Evolutionary conservation across 495 filamentous ascomycete genomes (phyloP), one percentile per base, ranked within the genome.

Genomic region (Hypoxylon lenormandii): DNA sequence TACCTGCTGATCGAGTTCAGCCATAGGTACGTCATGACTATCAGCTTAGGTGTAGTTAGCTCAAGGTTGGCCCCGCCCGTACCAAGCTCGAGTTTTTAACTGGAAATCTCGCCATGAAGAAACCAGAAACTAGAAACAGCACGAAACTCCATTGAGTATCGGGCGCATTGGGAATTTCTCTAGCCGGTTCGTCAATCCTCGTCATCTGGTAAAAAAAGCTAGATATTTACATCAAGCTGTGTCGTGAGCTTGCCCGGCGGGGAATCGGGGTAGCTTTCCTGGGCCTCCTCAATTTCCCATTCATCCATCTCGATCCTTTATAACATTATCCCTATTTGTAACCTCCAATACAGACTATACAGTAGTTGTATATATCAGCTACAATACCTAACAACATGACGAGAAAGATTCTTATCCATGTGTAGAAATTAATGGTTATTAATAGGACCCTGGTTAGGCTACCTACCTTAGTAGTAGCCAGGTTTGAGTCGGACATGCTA

Each of bases 11-110:
- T 36, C 45, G 40, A 59, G 47, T 21, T 30, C 10, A 46, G 38
- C 23, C 19, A 48, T 23, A 11, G 13, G n/a, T 66, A 66, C 63
- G 63, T 66, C 63, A 66, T 66, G 62, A 58, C 53, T 65, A 56
- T 36, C 19, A 49, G 50, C 46, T 60, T 40, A n/a, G n/a, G n/a
- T n/a, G n/a, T n/a, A n/a, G n/a, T n/a, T 30, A 45, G 21, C 45
- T 49, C 46, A 11, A 28, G 30, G 5, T 45, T 43, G 22, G 46
- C 48, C 48, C 59, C 59, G 23, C 38, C 59, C 59, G 23, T 26
- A 56, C 13, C 16, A 18, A 64, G 13, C 60, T 56, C 42, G 37
- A 45, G 42, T 19, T 21, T 19, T 45, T 1, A 45, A 16, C 42
- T 21, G 42, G 15, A 18, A 45, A 19, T 18, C 6, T 45, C 16